Evolutionary conservation across 2,329 filamentous ascomycete species (phyloP), one percentile per base, ranked within the genome.

Genomic region (Hymenoscyphus fructigenus): DNA sequence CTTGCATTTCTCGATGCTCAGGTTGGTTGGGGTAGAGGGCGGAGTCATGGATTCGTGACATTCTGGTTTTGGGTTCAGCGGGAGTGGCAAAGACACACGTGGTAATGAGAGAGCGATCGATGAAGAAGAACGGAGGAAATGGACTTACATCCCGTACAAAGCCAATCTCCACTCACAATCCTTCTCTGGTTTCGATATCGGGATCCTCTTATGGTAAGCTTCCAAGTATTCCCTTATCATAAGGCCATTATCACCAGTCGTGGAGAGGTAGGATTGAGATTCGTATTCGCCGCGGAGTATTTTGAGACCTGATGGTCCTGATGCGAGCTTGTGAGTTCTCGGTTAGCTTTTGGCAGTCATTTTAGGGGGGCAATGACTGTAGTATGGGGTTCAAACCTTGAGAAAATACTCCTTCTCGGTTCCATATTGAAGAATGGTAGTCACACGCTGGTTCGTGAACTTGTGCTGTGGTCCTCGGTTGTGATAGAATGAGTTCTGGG

Each of bases 141-240:
- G 1, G 20, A 32, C 44, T 56, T 60, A 67, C 60, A 67, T 44
- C 41, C 62, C 56, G 59, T 63, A 65, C n/a, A 67, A 58, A 38
- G 57, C 47, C 50, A 60, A 47, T 29, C 63, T 59, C 32, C 60
- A 62, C 34, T 65, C 59, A 36, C 34, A 38, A 47, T 65, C 62
- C 23, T 60, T 60, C n/a, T 29, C 41, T 28, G 62, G 62, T n/a
- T 50, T 38, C 4, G 59, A 62, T 12, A 34, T 53, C 23, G 55
- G 59, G 53, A 57, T 60, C 26, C 50, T 34, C 6, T 57, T 29
- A 44, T 60, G 60, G 50, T 67, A 67, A 10, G 44, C 34, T 7
- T 62, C 36, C 15, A 62, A 34, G 44, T 62, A 64, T 53, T n/a
- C 23, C 29, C 41, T 56, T 9, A 57, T 60, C 23, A 65, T 44